Evolutionary conservation across 176 grass and related monocot species (phyloP).

Genomic region (Oryza coarctata): DNA sequence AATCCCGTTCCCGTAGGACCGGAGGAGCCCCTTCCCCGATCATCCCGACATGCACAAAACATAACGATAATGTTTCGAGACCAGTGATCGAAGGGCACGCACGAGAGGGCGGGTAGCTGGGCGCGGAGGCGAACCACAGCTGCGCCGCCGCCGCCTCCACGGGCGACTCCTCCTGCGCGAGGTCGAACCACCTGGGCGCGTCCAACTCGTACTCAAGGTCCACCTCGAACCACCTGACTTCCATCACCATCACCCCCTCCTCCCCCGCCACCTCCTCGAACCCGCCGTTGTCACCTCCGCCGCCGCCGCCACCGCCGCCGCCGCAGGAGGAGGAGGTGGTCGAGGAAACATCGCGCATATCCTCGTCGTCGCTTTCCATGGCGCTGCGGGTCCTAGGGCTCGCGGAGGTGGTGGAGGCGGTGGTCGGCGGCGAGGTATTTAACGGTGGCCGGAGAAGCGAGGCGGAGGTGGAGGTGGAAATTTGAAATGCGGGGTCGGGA

Average conservation of each 20-base stretch:
- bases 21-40: neutral
- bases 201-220: constrained; percentile 97
- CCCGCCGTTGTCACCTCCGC: neutral
- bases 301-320: neutral
- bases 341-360: constrained; percentile 42
- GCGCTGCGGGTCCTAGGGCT: neutral
- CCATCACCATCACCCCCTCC: constrained; percentile 38
- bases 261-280: constrained; percentile 1
- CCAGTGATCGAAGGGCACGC: neutral
- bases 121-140: constrained; percentile 68
- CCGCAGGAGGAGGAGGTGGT: neutral
- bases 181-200: constrained; percentile 82
- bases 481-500: constrained; percentile 85
- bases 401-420: neutral
- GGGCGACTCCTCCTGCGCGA: constrained; percentile 55
- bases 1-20: neutral
- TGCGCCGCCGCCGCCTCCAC: constrained; percentile 49
- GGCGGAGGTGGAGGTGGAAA: constrained; percentile 35
- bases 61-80: neutral
- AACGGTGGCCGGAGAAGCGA: constrained; percentile 11
- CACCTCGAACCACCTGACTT: constrained; percentile 58
- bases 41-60: neutral
- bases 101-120: constrained; percentile 92
- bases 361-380: constrained; percentile 49
- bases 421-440: constrained; percentile 7